These are phyloP conservation scores for Pythium sp. DNA, from an alignment of 352 stramenopile species.

Conservation along the genomic window DNA sequence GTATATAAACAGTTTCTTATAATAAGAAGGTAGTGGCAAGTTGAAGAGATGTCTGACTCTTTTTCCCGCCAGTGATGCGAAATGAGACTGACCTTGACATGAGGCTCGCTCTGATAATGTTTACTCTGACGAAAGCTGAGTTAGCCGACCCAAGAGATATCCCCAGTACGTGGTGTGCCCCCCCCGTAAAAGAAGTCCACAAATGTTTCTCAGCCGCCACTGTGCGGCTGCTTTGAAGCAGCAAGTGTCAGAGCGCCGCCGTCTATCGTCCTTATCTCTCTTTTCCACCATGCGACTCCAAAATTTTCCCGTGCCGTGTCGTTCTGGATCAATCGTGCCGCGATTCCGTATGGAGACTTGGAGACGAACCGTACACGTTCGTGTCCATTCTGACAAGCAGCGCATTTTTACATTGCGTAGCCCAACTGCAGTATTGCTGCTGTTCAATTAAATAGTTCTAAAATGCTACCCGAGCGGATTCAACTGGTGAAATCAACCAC, in stretches of 20 bases:
- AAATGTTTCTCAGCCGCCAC: not conserved
- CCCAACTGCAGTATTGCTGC: not conserved
- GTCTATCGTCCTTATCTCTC: not conserved
- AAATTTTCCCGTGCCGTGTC: not conserved
- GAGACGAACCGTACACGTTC: conserved; percentile 1
- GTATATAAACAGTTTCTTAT: not conserved
- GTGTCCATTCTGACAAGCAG: not conserved
- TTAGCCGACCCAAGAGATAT: not conserved
- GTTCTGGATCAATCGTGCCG: conserved; percentile 2
- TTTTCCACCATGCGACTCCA: not conserved
- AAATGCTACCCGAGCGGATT: not conserved
- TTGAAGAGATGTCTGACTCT: not conserved
- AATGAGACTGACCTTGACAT: not conserved
- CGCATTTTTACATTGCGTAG: not conserved
- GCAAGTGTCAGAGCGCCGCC: not conserved
- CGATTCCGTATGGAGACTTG: conserved; percentile 3
- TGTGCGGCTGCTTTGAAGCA: no score
- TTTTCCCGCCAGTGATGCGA: not conserved
- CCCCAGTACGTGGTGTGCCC: not conserved
- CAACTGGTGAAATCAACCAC: not conserved
- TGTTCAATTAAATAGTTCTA: not conserved
- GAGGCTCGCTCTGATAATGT: not conserved
- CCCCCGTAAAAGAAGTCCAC: not conserved
- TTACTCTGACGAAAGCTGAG: not conserved
- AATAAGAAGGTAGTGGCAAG: not conserved